Evolutionary conservation across 192 early-diverging fungal genomes (phyloP).

Genomic region (Funneliformis mosseae): DNA sequence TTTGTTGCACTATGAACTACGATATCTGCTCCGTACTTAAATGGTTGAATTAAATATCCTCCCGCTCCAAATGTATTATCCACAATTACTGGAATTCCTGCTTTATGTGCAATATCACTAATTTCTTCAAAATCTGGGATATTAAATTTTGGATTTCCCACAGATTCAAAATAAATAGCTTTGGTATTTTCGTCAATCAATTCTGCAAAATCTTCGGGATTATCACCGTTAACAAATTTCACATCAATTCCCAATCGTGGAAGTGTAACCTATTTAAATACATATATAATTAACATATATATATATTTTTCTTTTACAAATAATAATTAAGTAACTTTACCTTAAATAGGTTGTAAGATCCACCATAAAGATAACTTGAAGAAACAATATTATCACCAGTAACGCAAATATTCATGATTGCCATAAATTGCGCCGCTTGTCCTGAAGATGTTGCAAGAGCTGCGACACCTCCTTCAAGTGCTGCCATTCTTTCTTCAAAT

Average conservation of each 20-base stretch:
- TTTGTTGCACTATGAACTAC: slow-evolving; percentile 94
- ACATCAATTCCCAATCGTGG: slow-evolving; percentile 84
- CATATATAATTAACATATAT: background rate
- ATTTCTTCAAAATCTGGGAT: slow-evolving; percentile 86
- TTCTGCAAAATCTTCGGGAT: slow-evolving; percentile 70
- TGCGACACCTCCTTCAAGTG: slow-evolving; percentile 85
- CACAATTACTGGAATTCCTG: slow-evolving; percentile 88
- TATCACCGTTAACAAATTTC: slow-evolving; percentile 74
- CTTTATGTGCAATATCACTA: slow-evolving; percentile 76
- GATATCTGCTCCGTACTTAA: slow-evolving; percentile 96
- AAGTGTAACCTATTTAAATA: slow-evolving; percentile 39
- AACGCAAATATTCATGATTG: slow-evolving; percentile 75
- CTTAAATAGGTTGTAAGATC: slow-evolving; percentile 87
- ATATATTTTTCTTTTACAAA: background rate
- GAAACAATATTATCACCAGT: slow-evolving; percentile 90
- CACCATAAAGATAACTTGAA: slow-evolving; percentile 74
- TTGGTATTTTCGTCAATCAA: slow-evolving; percentile 91
- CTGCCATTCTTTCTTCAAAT: slow-evolving; percentile 91
- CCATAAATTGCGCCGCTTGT: slow-evolving; percentile 86
- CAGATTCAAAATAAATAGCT: slow-evolving; percentile 87
- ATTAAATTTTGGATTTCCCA: slow-evolving; percentile 90
- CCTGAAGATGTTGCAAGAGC: slow-evolving; percentile 65
- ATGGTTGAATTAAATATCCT: slow-evolving; percentile 79
- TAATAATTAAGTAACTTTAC: slow-evolving; percentile 43
- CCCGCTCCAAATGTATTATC: slow-evolving; percentile 98